Base-by-base conservation (phyloP, 2,329 filamentous ascomycete genomes). In the Seiridium unicorne region DNA sequence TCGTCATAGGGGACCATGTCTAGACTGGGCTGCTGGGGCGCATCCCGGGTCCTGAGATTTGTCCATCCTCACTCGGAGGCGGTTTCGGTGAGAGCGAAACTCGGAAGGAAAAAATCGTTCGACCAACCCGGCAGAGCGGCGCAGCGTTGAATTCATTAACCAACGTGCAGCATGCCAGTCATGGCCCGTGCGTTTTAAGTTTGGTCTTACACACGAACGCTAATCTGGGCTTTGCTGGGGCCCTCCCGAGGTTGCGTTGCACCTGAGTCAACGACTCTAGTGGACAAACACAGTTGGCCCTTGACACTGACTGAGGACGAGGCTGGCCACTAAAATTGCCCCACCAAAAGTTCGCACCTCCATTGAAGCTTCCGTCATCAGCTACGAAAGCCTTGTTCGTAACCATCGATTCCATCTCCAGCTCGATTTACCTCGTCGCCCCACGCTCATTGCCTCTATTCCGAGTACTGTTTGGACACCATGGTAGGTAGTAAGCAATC, bases 281-380 rank as follows among this genome's bases (percentile, higher is more conserved):
- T 26, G 18, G 18, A 26, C 18, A 26, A 26, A 26, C 18, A 26
- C 18, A 26, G 18, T 26, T 42, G 38, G 38, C 38, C 38, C 13
- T 53, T 53, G 49, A 8, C 35, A 34, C 18, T 26, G 35, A 35
- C 34, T 38, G 35, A 18, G 32, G 18, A 38, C 49, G 49, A 53
- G 49, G 49, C 49, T 53, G 49, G 34, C 49, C 9, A 13, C 38
- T 36, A 35, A 26, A 57, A 35, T 8, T 34, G 54, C 54, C 54
- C 54, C 54, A 57, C 54, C 54, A 47, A 57, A 57, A 48, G 26
- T 35, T 40, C 13, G 8, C 13, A 18, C 18, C 47, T 32, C 38
- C 44, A 47, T 47, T 57, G 44, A 34, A 57, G 54, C 54, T 57
- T 57, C 40, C 54, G 46, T 49, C 55, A 58, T 44, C 55, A 57